Evolutionary conservation across 2,329 filamentous ascomycete species (phyloP).

Genomic region (Aspergillus unguis): DNA sequence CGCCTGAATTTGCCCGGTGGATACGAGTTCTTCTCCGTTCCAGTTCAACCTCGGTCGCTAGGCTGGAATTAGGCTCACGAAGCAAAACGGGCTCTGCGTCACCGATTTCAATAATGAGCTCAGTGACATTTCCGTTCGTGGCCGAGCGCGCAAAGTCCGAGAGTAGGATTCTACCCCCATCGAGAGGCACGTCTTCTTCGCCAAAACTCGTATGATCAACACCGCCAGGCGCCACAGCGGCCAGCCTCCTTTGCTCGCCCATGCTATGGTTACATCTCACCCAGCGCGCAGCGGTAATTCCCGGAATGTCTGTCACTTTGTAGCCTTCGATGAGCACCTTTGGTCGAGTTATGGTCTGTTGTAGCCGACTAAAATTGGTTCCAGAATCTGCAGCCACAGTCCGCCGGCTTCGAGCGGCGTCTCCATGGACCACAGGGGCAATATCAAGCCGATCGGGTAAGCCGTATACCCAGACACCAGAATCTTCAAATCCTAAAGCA

Average conservation of each 20-base stretch:
- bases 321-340: slow-evolving; percentile 69
- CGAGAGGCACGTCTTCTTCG: slow-evolving; percentile 72
- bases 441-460: slow-evolving; percentile 70
- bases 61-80: slow-evolving; percentile 69
- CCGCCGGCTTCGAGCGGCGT: slow-evolving; percentile 4
- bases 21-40: slow-evolving; percentile 71
- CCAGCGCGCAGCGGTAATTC: slow-evolving; percentile 69
- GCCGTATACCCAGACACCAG: slow-evolving; percentile 75
- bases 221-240: slow-evolving; percentile 71
- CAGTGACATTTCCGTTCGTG: slow-evolving; percentile 53
- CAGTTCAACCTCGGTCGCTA: slow-evolving; percentile 75
- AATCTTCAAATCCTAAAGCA: slow-evolving; percentile 68
- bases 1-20: slow-evolving; percentile 50
- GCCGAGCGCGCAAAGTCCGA: slow-evolving; percentile 69
- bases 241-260: slow-evolving; percentile 53
- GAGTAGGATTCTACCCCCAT: slow-evolving; percentile 69
- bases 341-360: slow-evolving; percentile 43
- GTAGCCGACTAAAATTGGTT: slow-evolving; percentile 29
- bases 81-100: slow-evolving; percentile 66
- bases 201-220: slow-evolving; percentile 59
- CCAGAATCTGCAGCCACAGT: slow-evolving; percentile 7
- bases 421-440: slow-evolving; percentile 31
- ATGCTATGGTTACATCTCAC: slow-evolving; percentile 56
- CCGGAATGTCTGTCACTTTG: slow-evolving; percentile 62
- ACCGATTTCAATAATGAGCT: slow-evolving; percentile 71